phyloP scores from a whole-genome alignment of 805 yeast genomes.

The Yarrowia bubula region DNA sequence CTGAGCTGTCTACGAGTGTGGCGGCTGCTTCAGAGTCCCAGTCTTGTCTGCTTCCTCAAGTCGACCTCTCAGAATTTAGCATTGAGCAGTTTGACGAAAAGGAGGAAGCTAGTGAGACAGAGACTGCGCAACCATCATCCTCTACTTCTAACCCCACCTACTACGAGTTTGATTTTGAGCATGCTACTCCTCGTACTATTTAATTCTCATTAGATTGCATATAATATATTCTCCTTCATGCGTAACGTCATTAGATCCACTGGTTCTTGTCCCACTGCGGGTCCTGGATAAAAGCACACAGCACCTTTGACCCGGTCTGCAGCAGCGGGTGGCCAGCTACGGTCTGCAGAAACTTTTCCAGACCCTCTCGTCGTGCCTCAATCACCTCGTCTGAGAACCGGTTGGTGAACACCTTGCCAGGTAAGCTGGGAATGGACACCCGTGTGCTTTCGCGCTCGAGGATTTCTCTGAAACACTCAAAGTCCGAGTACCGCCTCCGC shows the following conservation, averaged over 20 bases:
- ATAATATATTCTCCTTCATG: slow-evolving; percentile 18
- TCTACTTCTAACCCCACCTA: not conserved
- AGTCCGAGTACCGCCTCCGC: slow-evolving; percentile 85
- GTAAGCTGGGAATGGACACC: slow-evolving; percentile 82
- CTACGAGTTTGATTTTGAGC: not conserved
- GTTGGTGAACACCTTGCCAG: slow-evolving; percentile 80
- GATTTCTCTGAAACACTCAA: slow-evolving; percentile 73
- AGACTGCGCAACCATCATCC: not conserved
- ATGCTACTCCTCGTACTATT: not conserved
- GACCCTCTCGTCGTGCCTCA: slow-evolving; percentile 76
- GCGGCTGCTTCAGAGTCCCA: not conserved
- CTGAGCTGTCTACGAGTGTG: not conserved
- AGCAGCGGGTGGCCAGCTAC: slow-evolving; percentile 93
- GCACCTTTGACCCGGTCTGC: slow-evolving; percentile 78
- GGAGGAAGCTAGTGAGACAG: not conserved
- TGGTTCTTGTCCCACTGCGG: slow-evolving; percentile 64
- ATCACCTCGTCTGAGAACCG: slow-evolving; percentile 80
- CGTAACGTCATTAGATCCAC: slow-evolving; percentile 18
- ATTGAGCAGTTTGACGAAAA: not conserved
- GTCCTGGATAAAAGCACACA: slow-evolving; percentile 83
- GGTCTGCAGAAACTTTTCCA: slow-evolving; percentile 68
- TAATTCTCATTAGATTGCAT: not conserved
- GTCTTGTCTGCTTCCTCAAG: not conserved
- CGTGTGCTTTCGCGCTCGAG: slow-evolving; percentile 72
- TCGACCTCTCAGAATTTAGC: not conserved